These are phyloP conservation scores for Trichothecium sympodiale DNA, from an alignment of 2,329 filamentous ascomycete species.

Conservation along the genomic window DNA sequence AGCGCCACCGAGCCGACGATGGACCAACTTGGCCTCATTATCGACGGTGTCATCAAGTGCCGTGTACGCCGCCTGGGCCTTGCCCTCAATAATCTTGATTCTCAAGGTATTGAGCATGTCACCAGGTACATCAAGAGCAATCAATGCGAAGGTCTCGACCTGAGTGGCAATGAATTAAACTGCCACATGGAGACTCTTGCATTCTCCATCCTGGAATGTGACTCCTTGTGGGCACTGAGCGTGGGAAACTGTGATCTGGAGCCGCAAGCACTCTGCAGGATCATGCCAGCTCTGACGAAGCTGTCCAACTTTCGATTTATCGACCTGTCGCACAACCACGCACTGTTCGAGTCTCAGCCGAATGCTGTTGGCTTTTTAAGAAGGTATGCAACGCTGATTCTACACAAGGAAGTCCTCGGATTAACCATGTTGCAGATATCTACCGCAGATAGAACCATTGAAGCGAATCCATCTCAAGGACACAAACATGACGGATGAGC, in stretches of 20 bases:
- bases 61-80: slow-evolving; percentile 71
- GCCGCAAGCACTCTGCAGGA: slow-evolving; percentile 57
- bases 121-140: slow-evolving; percentile 64
- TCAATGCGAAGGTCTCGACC: slow-evolving; percentile 76
- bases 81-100: slow-evolving; percentile 69
- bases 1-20: slow-evolving; percentile 66
- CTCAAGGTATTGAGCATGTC: slow-evolving; percentile 64
- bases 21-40: slow-evolving; percentile 59
- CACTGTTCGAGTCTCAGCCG: slow-evolving; percentile 63
- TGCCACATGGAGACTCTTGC: slow-evolving; percentile 44
- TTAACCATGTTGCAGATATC: slow-evolving; percentile 35
- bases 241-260: slow-evolving; percentile 76
- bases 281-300: slow-evolving; percentile 63
- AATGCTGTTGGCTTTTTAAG: slow-evolving; percentile 65
- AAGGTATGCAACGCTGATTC: slow-evolving; percentile 41
- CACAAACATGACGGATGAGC: slow-evolving; percentile 72
- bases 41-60: slow-evolving; percentile 73
- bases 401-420: no score
- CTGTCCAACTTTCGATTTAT: slow-evolving; percentile 74
- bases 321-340: slow-evolving; percentile 81
- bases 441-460: slow-evolving; percentile 66
- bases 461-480: slow-evolving; percentile 82
- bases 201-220: slow-evolving; percentile 37
- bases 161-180: slow-evolving; percentile 70
- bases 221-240: slow-evolving; percentile 68